Percentiles rank a stretch among this genome's conserved stretches.
Conservation (phyloP, 768 basidiomycete genomes). For the Royoungia palumana region DNA sequence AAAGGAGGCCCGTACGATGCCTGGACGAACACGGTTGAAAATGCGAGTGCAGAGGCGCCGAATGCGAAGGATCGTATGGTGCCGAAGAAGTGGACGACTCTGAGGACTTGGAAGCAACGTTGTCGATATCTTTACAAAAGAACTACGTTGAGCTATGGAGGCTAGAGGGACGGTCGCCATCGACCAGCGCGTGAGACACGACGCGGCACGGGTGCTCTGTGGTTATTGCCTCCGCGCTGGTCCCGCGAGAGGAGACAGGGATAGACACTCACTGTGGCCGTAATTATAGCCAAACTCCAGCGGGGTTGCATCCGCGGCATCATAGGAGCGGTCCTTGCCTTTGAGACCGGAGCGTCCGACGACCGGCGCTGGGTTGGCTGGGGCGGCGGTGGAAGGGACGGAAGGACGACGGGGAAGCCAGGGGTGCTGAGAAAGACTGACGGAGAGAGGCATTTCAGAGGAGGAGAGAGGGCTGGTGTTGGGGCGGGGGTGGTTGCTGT, state of each 20-base stretch:
- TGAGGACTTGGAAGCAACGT: conserved; percentile 9
- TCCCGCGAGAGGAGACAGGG: conserved; percentile 4
- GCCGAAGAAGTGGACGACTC: conserved; percentile 14
- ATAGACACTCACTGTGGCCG: conserved; percentile 14
- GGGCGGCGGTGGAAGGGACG: conserved; percentile 2
- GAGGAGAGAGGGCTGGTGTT: not conserved
- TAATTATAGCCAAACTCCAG: conserved; percentile 3
- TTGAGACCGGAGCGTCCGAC: conserved; percentile 4
- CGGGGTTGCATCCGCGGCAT: conserved; percentile 3
- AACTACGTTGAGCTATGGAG: conserved; percentile 1
- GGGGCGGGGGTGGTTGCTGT: conserved; percentile 2
- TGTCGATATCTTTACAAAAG: conserved; percentile 18
- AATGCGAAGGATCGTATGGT: conserved; percentile 8
- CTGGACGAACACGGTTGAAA: conserved; percentile 23
- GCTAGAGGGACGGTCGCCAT: too few relatives aligned
- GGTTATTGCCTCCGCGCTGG: not conserved
- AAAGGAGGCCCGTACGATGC: conserved; percentile 45
- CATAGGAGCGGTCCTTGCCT: conserved; percentile 17
- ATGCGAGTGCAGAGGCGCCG: conserved; percentile 3
- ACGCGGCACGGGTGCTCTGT: too few relatives aligned
- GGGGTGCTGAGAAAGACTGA: conserved; percentile 13
- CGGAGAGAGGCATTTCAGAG: conserved; percentile 15
- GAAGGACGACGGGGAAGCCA: conserved; percentile 25
- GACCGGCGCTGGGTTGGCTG: not conserved
- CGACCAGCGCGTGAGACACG: conserved; percentile 1